Evolutionary conservation across 2,329 filamentous ascomycete genomes (phyloP).

Genomic region (Xylariaceae sp.): DNA sequence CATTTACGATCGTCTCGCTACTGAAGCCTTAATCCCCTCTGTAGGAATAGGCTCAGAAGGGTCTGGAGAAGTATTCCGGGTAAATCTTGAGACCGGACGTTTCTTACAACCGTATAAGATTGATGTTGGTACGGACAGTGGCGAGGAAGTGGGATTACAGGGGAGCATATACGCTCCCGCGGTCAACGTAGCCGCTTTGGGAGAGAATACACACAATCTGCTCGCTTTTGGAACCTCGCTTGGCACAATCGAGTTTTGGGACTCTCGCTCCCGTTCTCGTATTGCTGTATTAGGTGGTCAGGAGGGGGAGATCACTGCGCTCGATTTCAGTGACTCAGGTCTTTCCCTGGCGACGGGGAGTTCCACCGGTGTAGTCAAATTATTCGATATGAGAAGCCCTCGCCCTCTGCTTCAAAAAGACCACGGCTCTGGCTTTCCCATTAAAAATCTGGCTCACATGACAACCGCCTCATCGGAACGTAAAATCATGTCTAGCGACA

Average conservation of each 20-base stretch:
- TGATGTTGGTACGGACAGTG: slow-evolving; percentile 82
- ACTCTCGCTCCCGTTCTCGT: slow-evolving; percentile 76
- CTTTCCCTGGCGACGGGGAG: slow-evolving; percentile 82
- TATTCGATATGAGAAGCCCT: slow-evolving; percentile 89
- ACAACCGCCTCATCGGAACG: slow-evolving; percentile 71
- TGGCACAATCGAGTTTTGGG: slow-evolving; percentile 97
- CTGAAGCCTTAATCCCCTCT: slow-evolving; percentile 81
- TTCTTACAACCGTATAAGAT: slow-evolving; percentile 95
- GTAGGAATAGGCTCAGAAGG: slow-evolving; percentile 85
- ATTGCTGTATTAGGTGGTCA: slow-evolving; percentile 71
- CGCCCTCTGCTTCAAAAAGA: slow-evolving; percentile 85
- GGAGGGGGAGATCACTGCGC: slow-evolving; percentile 73
- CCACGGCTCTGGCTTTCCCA: slow-evolving; percentile 90
- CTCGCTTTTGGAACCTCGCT: slow-evolving; percentile 90
- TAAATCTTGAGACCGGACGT: slow-evolving; percentile 86
- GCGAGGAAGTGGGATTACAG: slow-evolving; percentile 70
- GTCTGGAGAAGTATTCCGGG: slow-evolving; percentile 83
- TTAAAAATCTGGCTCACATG: slow-evolving; percentile 75
- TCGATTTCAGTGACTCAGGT: slow-evolving; percentile 81
- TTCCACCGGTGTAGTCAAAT: slow-evolving; percentile 80
- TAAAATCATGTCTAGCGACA: slow-evolving; percentile 89
- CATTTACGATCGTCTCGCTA: slow-evolving; percentile 64
- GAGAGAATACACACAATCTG: slow-evolving; percentile 84
- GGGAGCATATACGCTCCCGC: slow-evolving; percentile 81
- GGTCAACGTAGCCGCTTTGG: slow-evolving; percentile 83